Base-by-base conservation (phyloP, 78 protist genomes). In the Dictyostelium intermedium region DNA sequence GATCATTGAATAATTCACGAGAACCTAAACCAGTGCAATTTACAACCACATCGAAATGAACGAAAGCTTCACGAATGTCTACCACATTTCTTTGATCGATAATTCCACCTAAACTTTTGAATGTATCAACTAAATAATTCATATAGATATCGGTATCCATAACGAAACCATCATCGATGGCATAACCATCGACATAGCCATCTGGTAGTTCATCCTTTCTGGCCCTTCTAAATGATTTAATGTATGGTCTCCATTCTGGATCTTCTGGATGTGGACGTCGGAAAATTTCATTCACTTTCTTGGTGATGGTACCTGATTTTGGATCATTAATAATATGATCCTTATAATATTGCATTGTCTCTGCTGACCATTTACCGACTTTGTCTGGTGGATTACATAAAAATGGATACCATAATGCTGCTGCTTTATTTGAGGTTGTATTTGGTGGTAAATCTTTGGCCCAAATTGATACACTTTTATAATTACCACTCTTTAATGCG, bases 1-100 rank as follows among this genome's bases (percentile, higher is more conserved):
- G 53, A 39, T 92, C 96, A 35, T 79, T 79, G 4, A 92, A 27
- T 20, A 92, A 25, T 72, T 92, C 96, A 50, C 91, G 72, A 30
- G 91, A 11, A 25, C 96, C 96, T 16, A 92, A 53, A 32, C 96
- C 96, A 45, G 85, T 73, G 25, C 96, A 92, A 81, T 92, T 92
- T 18, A 92, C 47, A 35, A 92, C 96, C 0, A 70, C 53, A 30
- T 92, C 91, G 16, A 32, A 5, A 20, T 85, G 1, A 4, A 92
- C 70, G 25, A 92, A 74, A 20, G 91, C 50, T 56, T 92, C 96
- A 72, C 91, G 80, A n/a, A 92, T 82, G 27, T 92, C 96, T 3
- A 70, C 86, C 1, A 92, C 91, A 3, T 23, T 16, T 43, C 95
- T 43, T 66, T 84, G 91, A 0, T 84, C 95, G 20, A 84, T 83